These are phyloP conservation scores for Rhodotorula taiwanensis DNA, from an alignment of 768 basidiomycete species.

Conservation along the genomic window DNA sequence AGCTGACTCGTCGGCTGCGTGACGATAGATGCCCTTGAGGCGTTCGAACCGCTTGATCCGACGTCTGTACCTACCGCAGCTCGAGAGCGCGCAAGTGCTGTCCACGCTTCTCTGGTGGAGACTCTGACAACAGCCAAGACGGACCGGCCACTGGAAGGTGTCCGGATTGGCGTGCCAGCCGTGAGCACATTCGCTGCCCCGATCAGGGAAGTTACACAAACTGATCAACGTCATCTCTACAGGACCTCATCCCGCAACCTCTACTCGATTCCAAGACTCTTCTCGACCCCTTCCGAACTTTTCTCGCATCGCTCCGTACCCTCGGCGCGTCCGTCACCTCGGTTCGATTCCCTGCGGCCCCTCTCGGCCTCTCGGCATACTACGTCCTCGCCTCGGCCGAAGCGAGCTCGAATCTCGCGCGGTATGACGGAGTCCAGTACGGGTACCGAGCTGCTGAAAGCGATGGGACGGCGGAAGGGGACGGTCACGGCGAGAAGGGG, in stretches of 20 bases:
- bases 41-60: slow-evolving; percentile 31
- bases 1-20: not conserved
- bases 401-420: slow-evolving; percentile 81
- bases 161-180: slow-evolving; percentile 27
- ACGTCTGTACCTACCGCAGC: slow-evolving; percentile 19
- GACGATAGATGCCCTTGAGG: not conserved
- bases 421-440: slow-evolving; percentile 81
- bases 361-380: slow-evolving; percentile 80
- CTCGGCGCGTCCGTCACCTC: slow-evolving; percentile 64
- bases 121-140: too few species aligned
- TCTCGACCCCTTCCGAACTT: slow-evolving; percentile 47
- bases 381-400: slow-evolving; percentile 94
- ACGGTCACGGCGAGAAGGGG: not conserved
- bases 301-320: slow-evolving; percentile 45
- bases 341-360: slow-evolving; percentile 63
- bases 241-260: slow-evolving; percentile 69
- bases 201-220: slow-evolving; percentile 44
- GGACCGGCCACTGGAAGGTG: not conserved
- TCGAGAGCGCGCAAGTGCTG: not conserved
- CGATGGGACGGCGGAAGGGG: too few species aligned
- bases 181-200: not conserved
- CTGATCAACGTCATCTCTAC: slow-evolving; percentile 11
- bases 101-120: not conserved
- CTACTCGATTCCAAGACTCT: slow-evolving; percentile 46
- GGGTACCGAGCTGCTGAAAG: slow-evolving; percentile 47